These are phyloP conservation scores for Pholiota conissans DNA, from an alignment of 768 basidiomycete species.

Conservation along the genomic window DNA sequence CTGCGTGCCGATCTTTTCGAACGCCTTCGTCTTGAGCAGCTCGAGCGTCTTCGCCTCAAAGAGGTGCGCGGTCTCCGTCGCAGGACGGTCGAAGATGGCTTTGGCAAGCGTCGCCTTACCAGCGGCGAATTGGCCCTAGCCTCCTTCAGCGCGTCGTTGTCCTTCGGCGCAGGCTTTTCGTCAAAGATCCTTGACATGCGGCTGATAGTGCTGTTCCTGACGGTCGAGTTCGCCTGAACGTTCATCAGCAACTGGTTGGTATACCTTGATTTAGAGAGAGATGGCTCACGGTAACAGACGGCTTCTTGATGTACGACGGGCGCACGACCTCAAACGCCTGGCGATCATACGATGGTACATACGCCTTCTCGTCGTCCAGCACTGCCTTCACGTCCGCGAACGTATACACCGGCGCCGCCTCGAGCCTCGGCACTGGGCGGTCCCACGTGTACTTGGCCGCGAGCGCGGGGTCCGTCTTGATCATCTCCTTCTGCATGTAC, in stretches of 20 bases:
- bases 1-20: constrained; percentile 26
- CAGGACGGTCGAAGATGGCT: constrained; percentile 21
- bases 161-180: neutral
- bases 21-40: constrained; percentile 36
- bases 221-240: neutral
- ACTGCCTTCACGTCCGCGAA: constrained; percentile 35
- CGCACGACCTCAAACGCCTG: constrained; percentile 32
- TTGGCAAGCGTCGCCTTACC: constrained; percentile 16
- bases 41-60: constrained; percentile 32
- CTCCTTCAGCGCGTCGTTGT: neutral
- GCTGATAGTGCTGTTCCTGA: neutral
- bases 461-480: constrained; percentile 25
- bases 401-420: constrained; percentile 28
- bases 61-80: constrained; percentile 22
- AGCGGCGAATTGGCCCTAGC: constrained; percentile 14
- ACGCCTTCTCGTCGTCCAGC: constrained; percentile 26
- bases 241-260: no score
- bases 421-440: constrained; percentile 38
- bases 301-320: constrained; percentile 21
- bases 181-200: neutral
- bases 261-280: no score
- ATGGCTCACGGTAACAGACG: constrained; percentile 1
- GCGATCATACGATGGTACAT: constrained; percentile 32
- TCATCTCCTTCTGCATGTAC: constrained; percentile 42
- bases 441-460: constrained; percentile 57